Percentiles rank a stretch among this genome's conserved stretches.
Evolutionary conservation across 2,329 filamentous ascomycete genomes (phyloP).

Genomic region (Monosporascus sp.): DNA sequence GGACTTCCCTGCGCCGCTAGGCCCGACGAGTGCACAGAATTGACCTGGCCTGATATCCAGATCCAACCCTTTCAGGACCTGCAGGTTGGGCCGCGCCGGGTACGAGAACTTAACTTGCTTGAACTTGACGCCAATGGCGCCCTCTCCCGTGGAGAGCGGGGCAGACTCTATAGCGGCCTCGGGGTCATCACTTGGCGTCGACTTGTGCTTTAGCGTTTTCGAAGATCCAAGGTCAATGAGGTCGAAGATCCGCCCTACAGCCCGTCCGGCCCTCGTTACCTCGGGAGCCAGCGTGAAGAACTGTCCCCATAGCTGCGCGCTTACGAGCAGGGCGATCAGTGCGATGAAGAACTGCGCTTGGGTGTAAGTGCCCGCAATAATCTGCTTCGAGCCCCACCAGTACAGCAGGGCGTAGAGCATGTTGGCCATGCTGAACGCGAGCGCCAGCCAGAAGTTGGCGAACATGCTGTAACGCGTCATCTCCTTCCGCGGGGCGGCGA

Average conservation of each 20-base stretch:
- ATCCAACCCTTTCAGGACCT: constrained; percentile 37
- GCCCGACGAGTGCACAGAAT: constrained; percentile 39
- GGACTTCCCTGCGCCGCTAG: constrained; percentile 41
- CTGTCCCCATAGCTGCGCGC: constrained; percentile 67
- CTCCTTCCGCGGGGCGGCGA: constrained; percentile 47
- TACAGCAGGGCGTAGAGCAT: constrained; percentile 71
- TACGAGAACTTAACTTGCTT: constrained; percentile 55
- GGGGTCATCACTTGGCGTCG: constrained; percentile 10
- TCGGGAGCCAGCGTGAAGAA: constrained; percentile 72
- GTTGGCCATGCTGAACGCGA: constrained; percentile 56
- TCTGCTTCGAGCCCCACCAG: constrained; percentile 72
- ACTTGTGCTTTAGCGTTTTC: constrained; percentile 10
- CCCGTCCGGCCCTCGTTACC: constrained; percentile 59
- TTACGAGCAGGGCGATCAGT: constrained; percentile 64
- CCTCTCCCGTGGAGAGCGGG: constrained; percentile 8
- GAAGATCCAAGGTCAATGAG: constrained; percentile 40
- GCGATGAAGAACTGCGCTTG: constrained; percentile 72
- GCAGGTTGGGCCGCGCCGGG: constrained; percentile 49
- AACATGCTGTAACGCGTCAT: constrained; percentile 43
- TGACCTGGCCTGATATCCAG: constrained; percentile 32
- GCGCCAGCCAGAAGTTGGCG: constrained; percentile 55
- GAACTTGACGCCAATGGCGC: constrained; percentile 41
- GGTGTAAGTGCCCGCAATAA: constrained; percentile 58
- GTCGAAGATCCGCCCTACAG: constrained; percentile 52
- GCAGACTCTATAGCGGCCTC: constrained; percentile 24